These are phyloP conservation scores for Kandelia obovata DNA, from an alignment of 345 rosid species.

Conservation along the genomic window DNA sequence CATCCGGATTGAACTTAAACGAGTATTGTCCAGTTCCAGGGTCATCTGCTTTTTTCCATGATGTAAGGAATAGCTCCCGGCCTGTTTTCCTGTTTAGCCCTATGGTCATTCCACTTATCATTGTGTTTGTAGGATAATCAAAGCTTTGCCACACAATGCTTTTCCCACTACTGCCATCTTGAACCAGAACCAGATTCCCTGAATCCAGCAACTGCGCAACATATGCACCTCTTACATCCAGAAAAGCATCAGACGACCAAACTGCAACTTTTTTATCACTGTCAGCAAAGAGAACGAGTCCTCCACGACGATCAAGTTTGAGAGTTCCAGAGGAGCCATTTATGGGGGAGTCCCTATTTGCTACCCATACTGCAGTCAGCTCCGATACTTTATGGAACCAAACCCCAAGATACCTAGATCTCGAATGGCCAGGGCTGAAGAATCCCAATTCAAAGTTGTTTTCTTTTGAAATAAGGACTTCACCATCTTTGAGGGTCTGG, in stretches of 20 bases:
- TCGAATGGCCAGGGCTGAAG: no score
- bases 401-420: no score
- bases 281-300: neutral
- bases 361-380: no score
- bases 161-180: neutral
- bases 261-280: no score
- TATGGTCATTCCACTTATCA: constrained; percentile 15
- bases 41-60: constrained; percentile 28
- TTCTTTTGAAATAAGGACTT: no score
- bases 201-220: constrained; percentile 15
- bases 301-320: no score
- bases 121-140: constrained; percentile 25
- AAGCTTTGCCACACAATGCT: constrained; percentile 34
- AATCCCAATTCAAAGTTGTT: no score
- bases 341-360: constrained; percentile 5
- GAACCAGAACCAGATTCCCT: constrained; percentile 14
- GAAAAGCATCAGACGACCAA: neutral
- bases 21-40: constrained; percentile 19
- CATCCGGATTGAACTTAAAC: neutral
- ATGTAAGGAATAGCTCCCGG: constrained; percentile 8
- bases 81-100: constrained; percentile 23
- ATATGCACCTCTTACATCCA: neutral
- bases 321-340: no score
- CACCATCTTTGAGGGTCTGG: no score
- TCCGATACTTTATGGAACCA: no score